Base-by-base conservation (phyloP, 2,329 filamentous ascomycete genomes). In the Cytospora paraplurivora region DNA sequence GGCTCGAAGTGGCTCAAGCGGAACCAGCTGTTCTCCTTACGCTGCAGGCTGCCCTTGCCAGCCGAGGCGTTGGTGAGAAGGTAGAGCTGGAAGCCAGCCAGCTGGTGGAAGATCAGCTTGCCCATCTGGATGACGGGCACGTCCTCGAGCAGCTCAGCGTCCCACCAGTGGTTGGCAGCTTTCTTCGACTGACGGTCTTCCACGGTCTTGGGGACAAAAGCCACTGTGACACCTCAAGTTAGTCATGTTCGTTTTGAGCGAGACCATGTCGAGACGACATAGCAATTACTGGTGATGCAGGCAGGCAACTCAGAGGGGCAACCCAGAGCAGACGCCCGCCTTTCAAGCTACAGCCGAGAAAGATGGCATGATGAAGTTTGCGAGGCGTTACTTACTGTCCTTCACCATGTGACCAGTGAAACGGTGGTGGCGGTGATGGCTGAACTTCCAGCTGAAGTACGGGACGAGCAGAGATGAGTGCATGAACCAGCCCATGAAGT, bases 401-500 rank as follows among this genome's bases (percentile, higher is more conserved):
- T 86, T 87, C 64, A 86, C 82, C 77, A 89, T 86, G 76, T 90
- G 83, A 68, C 86, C 86, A 52, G 85, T 86, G 75, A 85, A 88
- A 68, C 83, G 84, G 77, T 92, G 89, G 75, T 91, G 89, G 57
- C 88, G 83, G 64, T 83, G 82, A 74, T 92, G 89, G 37, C 84
- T 87, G 73, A 86, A 86, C 76, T 89, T 87, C 88, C 88, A 91
- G 56, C 84, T 86, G 77, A 90, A 90, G 77, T 88, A 92, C 4
- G 89, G 89, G 2, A 89, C 87, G 66, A 88, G 74, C 47, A 91
- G 79, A 64, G 82, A 78, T 7, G 85, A 88, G 79, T 91, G 88
- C n/a, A 86, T 75, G 56, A 82, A 72, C 79, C 87, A 88, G 65
- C 88, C 88, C 62, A 87, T 77, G 17, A 81, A 72, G 70, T 88